Evolutionary conservation across 2,329 filamentous ascomycete genomes (phyloP).

Genomic region (Myriosclerotinia curreyana): DNA sequence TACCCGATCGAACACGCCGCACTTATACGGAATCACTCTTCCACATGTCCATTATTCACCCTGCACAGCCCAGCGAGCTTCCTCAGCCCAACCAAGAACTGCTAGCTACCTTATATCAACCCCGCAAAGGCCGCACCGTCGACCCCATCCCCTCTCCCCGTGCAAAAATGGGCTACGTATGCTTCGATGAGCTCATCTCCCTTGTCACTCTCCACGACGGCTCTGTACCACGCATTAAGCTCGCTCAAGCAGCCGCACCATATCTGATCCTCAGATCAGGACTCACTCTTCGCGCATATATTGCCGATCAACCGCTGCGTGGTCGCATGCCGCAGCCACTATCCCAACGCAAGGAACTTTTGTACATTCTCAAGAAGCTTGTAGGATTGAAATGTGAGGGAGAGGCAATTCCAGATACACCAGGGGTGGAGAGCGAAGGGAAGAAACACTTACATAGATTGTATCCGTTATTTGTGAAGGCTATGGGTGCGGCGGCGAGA

Average conservation of each 20-base stretch:
- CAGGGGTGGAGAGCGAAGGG: constrained; percentile 52
- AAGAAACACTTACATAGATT: constrained; percentile 77
- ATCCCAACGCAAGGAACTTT: constrained; percentile 73
- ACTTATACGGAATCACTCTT: constrained; percentile 76
- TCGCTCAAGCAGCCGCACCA: constrained; percentile 74
- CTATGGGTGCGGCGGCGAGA: constrained; percentile 57
- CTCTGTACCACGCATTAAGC: constrained; percentile 38
- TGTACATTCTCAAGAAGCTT: constrained; percentile 66
- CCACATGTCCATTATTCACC: constrained; percentile 75
- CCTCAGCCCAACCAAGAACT: constrained; percentile 50
- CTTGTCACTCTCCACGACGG: constrained; percentile 56
- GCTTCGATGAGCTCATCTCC: constrained; percentile 74
- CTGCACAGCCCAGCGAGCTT: constrained; percentile 58
- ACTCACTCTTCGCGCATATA: constrained; percentile 76
- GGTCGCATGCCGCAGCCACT: constrained; percentile 86
- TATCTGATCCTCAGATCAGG: constrained; percentile 81
- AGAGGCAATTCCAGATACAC: constrained; percentile 60
- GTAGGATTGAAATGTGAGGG: constrained; percentile 67
- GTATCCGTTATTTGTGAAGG: constrained; percentile 72
- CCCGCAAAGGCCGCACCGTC: constrained; percentile 70
- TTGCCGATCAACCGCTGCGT: constrained; percentile 86
- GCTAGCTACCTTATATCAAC: constrained; percentile 59
- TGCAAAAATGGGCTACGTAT: constrained; percentile 72
- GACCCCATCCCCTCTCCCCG: constrained; percentile 63
- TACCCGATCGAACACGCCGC: constrained; percentile 65